Conservation (phyloP, 192 early-diverging fungal species). For the Coemansia sp. region DNA sequence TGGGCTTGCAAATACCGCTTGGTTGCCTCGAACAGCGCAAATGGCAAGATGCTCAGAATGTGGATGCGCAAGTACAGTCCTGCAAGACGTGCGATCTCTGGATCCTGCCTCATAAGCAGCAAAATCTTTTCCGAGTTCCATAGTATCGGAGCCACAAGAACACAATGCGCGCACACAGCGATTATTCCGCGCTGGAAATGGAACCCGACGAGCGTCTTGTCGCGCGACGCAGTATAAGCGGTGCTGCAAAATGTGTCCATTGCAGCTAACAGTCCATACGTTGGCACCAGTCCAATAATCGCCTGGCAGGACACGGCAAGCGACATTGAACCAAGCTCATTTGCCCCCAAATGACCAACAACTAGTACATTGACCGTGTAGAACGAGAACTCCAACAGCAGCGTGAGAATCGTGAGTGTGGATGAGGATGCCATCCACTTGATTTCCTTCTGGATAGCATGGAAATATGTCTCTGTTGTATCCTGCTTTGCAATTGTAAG, state of each 20-base stretch:
- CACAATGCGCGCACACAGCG: slow-evolving; percentile 61
- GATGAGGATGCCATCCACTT: slow-evolving; percentile 35
- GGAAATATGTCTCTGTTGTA: slow-evolving; percentile 22
- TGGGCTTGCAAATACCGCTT: slow-evolving; percentile 84
- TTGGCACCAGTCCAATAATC: slow-evolving; percentile 40
- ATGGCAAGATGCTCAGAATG: slow-evolving; percentile 70
- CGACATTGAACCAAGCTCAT: slow-evolving; percentile 63
- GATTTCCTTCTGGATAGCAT: slow-evolving; percentile 19
- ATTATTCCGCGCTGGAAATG: slow-evolving; percentile 49
- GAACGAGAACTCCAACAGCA: slow-evolving; percentile 61
- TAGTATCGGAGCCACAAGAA: slow-evolving; percentile 68
- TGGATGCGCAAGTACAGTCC: slow-evolving; percentile 66
- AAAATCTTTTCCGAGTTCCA: slow-evolving; percentile 69
- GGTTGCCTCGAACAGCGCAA: slow-evolving; percentile 75
- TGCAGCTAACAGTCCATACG: slow-evolving; percentile 58
- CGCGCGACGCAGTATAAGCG: slow-evolving; percentile 11
- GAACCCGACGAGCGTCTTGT: slow-evolving; percentile 34
- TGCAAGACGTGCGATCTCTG: slow-evolving; percentile 57
- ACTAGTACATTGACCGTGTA: slow-evolving; percentile 61
- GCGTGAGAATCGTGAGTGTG: slow-evolving; percentile 14
- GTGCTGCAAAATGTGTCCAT: too few relatives aligned
- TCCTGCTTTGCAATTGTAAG: slow-evolving; percentile 36
- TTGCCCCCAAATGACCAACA: slow-evolving; percentile 58
- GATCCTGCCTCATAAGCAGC: slow-evolving; percentile 68
- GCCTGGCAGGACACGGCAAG: slow-evolving; percentile 59